phyloP scores from a whole-genome alignment of 2,329 filamentous ascomycete genomes.

The Colletotrichum cuscutae region DNA sequence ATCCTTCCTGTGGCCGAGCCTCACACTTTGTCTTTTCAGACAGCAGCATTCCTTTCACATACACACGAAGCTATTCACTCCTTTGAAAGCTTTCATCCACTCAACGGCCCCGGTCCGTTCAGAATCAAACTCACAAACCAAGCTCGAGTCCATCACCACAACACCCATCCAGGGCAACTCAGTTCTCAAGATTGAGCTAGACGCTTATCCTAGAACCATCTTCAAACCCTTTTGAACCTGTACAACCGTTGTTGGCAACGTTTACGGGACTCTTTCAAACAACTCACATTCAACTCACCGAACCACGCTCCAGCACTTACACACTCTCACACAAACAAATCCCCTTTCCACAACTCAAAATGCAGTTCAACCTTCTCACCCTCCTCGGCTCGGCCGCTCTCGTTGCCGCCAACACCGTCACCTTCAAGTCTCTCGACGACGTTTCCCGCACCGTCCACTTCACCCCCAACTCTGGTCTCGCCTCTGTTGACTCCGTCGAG shows the following conservation, averaged over 20 bases:
- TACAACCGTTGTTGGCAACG: slow-evolving; percentile 31
- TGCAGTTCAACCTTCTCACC: slow-evolving; percentile 63
- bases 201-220: slow-evolving; percentile 15
- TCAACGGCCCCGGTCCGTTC: slow-evolving; percentile 28
- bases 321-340: neutral
- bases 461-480: slow-evolving; percentile 53
- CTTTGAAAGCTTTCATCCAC: slow-evolving; percentile 28
- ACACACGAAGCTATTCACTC: slow-evolving; percentile 31
- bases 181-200: slow-evolving; percentile 22
- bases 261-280: slow-evolving; percentile 20
- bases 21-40: slow-evolving; percentile 32
- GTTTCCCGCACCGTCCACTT: slow-evolving; percentile 61
- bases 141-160: slow-evolving; percentile 25
- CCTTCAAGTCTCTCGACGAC: slow-evolving; percentile 68
- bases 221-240: slow-evolving; percentile 5
- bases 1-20: slow-evolving; percentile 34
- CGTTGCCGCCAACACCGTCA: slow-evolving; percentile 59
- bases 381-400: slow-evolving; percentile 52
- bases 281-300: slow-evolving; percentile 3
- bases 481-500: slow-evolving; percentile 49
- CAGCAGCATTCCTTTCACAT: slow-evolving; percentile 29
- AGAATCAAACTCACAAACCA: slow-evolving; percentile 1
- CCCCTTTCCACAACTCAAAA: slow-evolving; percentile 49
- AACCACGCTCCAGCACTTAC: slow-evolving; percentile 34
- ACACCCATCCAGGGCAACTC: slow-evolving; percentile 23